Evolutionary conservation across 192 early-diverging fungal species (phyloP).

Genomic region (Mortierella claussenii): DNA sequence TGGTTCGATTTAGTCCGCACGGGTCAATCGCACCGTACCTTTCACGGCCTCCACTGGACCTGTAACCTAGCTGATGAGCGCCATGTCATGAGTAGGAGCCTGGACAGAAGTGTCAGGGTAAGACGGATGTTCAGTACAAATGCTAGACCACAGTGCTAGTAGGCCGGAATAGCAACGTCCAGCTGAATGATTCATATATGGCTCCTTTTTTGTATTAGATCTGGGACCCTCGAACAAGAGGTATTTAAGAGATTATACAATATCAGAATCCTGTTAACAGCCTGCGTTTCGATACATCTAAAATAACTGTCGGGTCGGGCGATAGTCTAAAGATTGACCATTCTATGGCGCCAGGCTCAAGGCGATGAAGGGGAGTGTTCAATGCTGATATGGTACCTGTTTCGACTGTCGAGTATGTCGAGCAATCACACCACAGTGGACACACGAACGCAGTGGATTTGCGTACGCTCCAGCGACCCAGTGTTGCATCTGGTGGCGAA

Average conservation of each 20-base stretch:
- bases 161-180: too few species aligned
- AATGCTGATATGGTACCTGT: too few species aligned
- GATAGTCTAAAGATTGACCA: slow-evolving; percentile 58
- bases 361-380: too few species aligned
- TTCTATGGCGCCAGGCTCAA: too few species aligned
- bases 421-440: slow-evolving; percentile 63
- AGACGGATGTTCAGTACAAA: too few species aligned
- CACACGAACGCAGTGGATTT: slow-evolving; percentile 57
- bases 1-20: slow-evolving; percentile 63
- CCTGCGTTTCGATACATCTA: slow-evolving; percentile 62
- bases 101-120: slow-evolving; percentile 71
- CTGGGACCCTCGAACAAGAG: slow-evolving; percentile 83
- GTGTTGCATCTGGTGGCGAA: slow-evolving; percentile 70
- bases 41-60: slow-evolving; percentile 73
- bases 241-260: slow-evolving; percentile 64
- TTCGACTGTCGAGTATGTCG: too few species aligned
- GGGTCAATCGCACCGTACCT: slow-evolving; percentile 75
- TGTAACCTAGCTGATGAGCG: slow-evolving; percentile 69
- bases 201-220: slow-evolving; percentile 50
- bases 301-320: slow-evolving; percentile 66
- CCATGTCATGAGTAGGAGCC: slow-evolving; percentile 76
- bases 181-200: too few species aligned
- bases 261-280: slow-evolving; percentile 66
- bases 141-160: too few species aligned
- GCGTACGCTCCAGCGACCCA: slow-evolving; percentile 56